Conservation (phyloP, 2,329 filamentous ascomycete genomes). For the Septoria petroselini region DNA sequence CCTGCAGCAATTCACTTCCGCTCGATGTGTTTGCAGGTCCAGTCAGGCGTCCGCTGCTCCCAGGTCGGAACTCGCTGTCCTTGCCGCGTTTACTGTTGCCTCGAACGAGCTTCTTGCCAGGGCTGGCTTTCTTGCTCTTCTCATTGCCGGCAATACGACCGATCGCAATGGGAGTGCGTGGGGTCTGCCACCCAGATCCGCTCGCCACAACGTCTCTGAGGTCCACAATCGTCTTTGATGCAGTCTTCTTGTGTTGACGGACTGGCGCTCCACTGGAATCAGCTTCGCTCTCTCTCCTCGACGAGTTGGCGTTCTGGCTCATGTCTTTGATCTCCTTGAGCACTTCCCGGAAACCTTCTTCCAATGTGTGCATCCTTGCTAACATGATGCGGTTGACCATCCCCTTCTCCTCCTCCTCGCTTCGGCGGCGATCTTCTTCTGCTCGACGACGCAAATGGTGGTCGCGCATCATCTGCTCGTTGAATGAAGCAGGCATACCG, state of each 20-base stretch:
- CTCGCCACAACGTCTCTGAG: slow-evolving; percentile 9
- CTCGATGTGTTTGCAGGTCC: slow-evolving; percentile 8
- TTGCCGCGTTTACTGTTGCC: slow-evolving; percentile 24
- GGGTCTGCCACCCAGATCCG: slow-evolving; percentile 22
- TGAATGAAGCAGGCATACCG: slow-evolving; percentile 39
- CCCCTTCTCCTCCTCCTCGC: slow-evolving; percentile 58
- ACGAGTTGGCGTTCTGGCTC: slow-evolving; percentile 27
- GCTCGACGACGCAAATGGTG: slow-evolving; percentile 52
- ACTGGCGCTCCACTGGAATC: slow-evolving; percentile 22
- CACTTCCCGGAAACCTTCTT: slow-evolving; percentile 81
- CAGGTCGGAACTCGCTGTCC: slow-evolving; percentile 21
- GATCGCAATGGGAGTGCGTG: slow-evolving; percentile 28
- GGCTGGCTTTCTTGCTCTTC: slow-evolving; percentile 27
- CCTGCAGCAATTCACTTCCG: slow-evolving; percentile 13
- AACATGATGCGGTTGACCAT: slow-evolving; percentile 78
- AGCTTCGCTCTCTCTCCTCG: slow-evolving; percentile 33
- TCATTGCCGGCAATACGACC: slow-evolving; percentile 28
- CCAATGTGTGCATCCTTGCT: slow-evolving; percentile 86
- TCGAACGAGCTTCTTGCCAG: slow-evolving; percentile 27
- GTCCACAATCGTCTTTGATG: slow-evolving; percentile 24
- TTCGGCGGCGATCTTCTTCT: slow-evolving; percentile 39
- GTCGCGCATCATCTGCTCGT: slow-evolving; percentile 50
- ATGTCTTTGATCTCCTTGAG: slow-evolving; percentile 39
- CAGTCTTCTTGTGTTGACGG: slow-evolving; percentile 2
- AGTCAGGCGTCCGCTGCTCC: slow-evolving; percentile 16